Evolutionary conservation across 768 basidiomycete species (phyloP).

Genomic region (Mycena kentingensis): DNA sequence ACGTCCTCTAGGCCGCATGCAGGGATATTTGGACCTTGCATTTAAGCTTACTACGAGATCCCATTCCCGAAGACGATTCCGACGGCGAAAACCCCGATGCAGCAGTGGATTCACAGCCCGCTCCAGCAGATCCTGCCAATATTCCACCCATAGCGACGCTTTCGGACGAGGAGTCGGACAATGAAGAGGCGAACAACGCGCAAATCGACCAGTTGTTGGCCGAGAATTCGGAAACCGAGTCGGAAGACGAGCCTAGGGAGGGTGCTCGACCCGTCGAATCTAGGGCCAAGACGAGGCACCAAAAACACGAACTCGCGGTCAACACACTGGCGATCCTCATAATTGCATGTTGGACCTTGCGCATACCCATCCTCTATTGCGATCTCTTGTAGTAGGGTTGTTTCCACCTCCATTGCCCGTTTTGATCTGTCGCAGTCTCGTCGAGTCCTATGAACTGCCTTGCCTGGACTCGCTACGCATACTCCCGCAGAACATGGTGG

Average conservation of each 20-base stretch:
- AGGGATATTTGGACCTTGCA: conserved; percentile 81
- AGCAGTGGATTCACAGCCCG: conserved; percentile 7
- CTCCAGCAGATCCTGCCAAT: conserved; percentile 10
- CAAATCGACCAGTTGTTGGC: conserved; percentile 46
- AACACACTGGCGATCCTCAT: conserved; percentile 69
- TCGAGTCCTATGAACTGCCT: conserved; percentile 75
- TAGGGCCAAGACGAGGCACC: conserved; percentile 12
- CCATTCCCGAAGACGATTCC: conserved; percentile 53
- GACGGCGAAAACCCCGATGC: conserved; percentile 15
- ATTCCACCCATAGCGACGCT: conserved; percentile 25
- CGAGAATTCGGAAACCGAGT: conserved; percentile 43
- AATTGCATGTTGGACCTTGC: conserved; percentile 76
- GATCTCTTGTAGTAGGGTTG: conserved; percentile 70
- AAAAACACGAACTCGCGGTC: conserved; percentile 40
- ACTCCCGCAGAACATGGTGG: conserved; percentile 60
- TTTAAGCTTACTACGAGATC: conserved; percentile 60
- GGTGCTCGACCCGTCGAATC: conserved; percentile 22
- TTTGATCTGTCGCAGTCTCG: conserved; percentile 48
- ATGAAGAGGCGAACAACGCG: conserved; percentile 31
- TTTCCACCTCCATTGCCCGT: conserved; percentile 3
- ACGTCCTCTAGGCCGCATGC: conserved; percentile 57
- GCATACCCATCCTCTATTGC: conserved; percentile 72
- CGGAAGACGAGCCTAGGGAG: conserved; percentile 39
- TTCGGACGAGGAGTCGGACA: conserved; percentile 22
- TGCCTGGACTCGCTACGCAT: conserved; percentile 73